phyloP scores from a whole-genome alignment of 2,329 filamentous ascomycete genomes.

The Aspergillus chevalieri region DNA sequence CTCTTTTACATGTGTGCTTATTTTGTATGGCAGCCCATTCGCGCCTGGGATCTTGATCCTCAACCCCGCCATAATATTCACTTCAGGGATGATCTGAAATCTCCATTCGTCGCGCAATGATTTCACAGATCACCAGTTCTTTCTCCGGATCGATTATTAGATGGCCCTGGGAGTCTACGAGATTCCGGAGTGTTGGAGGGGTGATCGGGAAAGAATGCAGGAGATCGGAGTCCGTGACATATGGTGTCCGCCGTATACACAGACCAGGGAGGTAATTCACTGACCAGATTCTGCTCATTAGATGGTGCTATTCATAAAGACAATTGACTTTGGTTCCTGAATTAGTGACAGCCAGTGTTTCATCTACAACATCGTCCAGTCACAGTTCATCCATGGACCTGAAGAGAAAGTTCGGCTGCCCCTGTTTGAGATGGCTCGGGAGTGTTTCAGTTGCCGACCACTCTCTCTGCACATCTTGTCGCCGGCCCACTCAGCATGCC shows the following conservation, averaged over 20 bases:
- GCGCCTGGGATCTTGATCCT: too few relatives aligned
- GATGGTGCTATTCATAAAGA: too few relatives aligned
- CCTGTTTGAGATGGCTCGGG: not conserved
- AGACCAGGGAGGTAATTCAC: not conserved
- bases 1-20: too few relatives aligned
- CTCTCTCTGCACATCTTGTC: conserved; percentile 1
- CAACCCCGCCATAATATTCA: too few relatives aligned
- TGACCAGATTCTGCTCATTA: too few relatives aligned
- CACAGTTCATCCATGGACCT: not conserved
- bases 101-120: too few relatives aligned
- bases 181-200: not conserved
- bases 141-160: too few relatives aligned
- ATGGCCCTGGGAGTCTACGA: too few relatives aligned
- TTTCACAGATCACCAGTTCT: too few relatives aligned
- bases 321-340: not conserved
- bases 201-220: not conserved
- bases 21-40: too few relatives aligned
- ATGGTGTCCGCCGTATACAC: not conserved
- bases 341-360: not conserved
- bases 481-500: conserved; percentile 11
- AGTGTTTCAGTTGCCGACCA: not conserved
- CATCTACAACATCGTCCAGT: not conserved
- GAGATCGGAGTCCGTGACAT: not conserved
- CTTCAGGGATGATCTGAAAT: too few relatives aligned
- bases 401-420: not conserved